These are phyloP conservation scores for Plasmodium cynomolgi DNA, from an alignment of 169 alveolate genomes.

Conservation along the genomic window DNA sequence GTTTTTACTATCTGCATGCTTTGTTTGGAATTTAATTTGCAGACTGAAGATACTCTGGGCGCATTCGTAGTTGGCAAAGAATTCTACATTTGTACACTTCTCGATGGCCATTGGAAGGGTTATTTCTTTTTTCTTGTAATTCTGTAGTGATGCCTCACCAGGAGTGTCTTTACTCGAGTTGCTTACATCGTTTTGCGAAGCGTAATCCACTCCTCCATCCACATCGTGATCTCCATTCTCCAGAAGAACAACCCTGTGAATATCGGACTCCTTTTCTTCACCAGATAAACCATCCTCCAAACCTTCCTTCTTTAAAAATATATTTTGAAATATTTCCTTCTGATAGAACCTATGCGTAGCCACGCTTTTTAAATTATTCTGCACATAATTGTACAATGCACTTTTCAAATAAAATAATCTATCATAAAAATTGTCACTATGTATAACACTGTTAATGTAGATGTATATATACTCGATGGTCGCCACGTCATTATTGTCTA, in stretches of 20 bases:
- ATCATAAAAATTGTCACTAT: conserved; percentile 74
- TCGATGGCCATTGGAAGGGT: conserved; percentile 10
- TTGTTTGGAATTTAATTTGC: conserved; percentile 43
- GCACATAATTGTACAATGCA: conserved; percentile 42
- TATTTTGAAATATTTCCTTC: conserved; percentile 66
- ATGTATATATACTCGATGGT: conserved; percentile 64
- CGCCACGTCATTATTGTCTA: conserved; percentile 55
- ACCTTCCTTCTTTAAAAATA: conserved; percentile 44
- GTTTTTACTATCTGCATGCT: conserved; percentile 32
- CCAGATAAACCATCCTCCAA: background rate
- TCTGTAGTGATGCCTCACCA: background rate
- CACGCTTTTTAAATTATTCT: conserved; percentile 70
- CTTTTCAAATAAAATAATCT: conserved; percentile 59
- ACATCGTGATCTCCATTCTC: background rate
- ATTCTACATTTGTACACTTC: conserved; percentile 27
- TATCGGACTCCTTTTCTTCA: background rate
- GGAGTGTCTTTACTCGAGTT: background rate
- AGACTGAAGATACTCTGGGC: conserved; percentile 36
- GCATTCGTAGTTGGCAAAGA: conserved; percentile 46
- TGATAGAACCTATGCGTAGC: conserved; percentile 75
- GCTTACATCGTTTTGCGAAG: background rate
- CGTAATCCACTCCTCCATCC: background rate
- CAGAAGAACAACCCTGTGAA: background rate
- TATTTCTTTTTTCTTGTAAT: conserved; percentile 16
- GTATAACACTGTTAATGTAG: conserved; percentile 60